Evolutionary conservation across 2,329 filamentous ascomycete genomes (phyloP).

Genomic region (Fusarium torreyae): DNA sequence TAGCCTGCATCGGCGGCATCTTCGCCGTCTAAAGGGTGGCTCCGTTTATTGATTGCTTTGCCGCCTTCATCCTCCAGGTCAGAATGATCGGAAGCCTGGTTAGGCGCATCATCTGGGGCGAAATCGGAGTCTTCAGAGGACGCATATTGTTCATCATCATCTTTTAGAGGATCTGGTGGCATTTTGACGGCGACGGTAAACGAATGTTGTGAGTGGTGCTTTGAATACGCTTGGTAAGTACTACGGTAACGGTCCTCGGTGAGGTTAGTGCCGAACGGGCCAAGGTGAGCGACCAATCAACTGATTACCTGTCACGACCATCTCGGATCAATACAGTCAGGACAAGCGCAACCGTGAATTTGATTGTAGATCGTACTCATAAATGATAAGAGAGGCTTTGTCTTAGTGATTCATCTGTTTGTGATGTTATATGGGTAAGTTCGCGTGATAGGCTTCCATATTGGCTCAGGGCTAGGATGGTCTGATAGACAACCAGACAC

Average conservation of each 20-base stretch:
- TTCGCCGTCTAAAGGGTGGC: conserved; percentile 35
- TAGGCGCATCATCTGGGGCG: conserved; percentile 69
- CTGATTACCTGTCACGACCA: not conserved
- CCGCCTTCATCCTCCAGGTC: conserved; percentile 63
- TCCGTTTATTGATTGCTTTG: conserved; percentile 48
- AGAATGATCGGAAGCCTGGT: conserved; percentile 64
- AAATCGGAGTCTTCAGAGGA: conserved; percentile 84
- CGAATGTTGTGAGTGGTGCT: conserved; percentile 5
- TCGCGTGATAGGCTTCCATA: too few relatives aligned
- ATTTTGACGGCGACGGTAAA: conserved; percentile 53
- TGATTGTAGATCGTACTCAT: too few relatives aligned
- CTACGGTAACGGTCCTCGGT: conserved; percentile 22
- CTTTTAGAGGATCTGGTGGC: conserved; percentile 59
- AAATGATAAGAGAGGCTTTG: too few relatives aligned
- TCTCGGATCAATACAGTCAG: not conserved
- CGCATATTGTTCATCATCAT: conserved; percentile 72
- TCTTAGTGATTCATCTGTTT: too few relatives aligned
- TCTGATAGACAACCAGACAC: too few relatives aligned
- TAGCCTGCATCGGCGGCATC: conserved; percentile 65
- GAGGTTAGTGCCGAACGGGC: conserved; percentile 5
- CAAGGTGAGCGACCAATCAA: conserved; percentile 43
- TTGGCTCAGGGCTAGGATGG: too few relatives aligned
- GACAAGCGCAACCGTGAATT: not conserved
- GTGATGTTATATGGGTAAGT: too few relatives aligned
- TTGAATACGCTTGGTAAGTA: conserved; percentile 5